phyloP scores from a whole-genome alignment of 2,329 filamentous ascomycete species.

The Hirsutella rhossiliensis region DNA sequence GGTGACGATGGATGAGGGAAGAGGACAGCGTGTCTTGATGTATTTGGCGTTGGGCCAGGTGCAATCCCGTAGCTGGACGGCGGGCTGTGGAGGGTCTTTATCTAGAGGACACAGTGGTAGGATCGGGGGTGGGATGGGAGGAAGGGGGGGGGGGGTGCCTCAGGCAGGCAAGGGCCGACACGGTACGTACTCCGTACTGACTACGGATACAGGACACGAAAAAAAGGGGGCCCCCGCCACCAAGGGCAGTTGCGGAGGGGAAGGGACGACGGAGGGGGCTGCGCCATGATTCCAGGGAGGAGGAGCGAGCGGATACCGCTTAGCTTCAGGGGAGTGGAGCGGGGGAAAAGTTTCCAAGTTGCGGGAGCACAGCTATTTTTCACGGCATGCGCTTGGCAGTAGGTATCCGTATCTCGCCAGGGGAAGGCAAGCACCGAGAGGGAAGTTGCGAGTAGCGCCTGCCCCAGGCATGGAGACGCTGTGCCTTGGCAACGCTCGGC shows the following conservation, averaged over 20 bases:
- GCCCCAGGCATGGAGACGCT: background rate
- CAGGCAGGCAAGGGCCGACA: slow-evolving; percentile 7
- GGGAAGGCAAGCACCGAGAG: background rate
- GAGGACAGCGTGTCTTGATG: slow-evolving; percentile 16
- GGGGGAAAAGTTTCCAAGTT: background rate
- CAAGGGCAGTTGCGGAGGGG: background rate
- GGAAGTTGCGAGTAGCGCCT: background rate
- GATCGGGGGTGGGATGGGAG: background rate
- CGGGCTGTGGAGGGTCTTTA: slow-evolving; percentile 16
- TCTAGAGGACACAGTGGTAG: slow-evolving; percentile 18
- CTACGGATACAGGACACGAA: too few species aligned
- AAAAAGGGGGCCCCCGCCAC: background rate
- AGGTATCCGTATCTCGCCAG: background rate
- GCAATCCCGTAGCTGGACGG: background rate
- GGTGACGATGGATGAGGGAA: background rate
- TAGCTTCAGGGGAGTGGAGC: background rate
- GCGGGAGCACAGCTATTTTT: background rate
- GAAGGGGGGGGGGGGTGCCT: slow-evolving; percentile 4
- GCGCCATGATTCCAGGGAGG: background rate
- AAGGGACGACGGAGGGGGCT: background rate
- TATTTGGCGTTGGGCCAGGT: background rate
- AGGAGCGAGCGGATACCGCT: background rate
- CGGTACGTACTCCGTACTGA: too few species aligned
- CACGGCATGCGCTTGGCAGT: background rate
- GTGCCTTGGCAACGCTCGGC: background rate